Base-by-base conservation (phyloP, 805 yeast species). In the Kazachstania bromeliacearum region DNA sequence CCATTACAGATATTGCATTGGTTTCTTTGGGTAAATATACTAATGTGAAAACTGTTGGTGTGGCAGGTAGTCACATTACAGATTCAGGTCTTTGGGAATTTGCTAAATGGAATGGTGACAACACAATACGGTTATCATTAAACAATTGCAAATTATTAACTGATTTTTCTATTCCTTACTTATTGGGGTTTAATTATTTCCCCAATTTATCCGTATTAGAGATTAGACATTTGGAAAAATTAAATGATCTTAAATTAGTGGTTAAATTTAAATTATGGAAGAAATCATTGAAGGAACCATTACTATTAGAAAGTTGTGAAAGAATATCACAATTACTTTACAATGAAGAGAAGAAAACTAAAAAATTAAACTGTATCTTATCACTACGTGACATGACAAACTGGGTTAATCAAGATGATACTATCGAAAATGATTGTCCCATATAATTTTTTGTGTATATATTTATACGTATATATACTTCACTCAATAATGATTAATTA, bases 1-100 rank as follows among this genome's bases (percentile, higher is more conserved):
- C 71, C 21, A 73, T 88, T 33, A 78, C 94, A 1, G 89, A 84
- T 62, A 64, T 71, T 25, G 75, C 92, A 5, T 55, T 87, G 18
- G 62, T 71, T 10, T 68, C 70, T 10, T 59, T 87, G 19, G 71
- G 77, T 7, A 64, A 65, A 24, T 71, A 72, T 46, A 78, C 85
- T 37, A 54, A 61, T 15, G 66, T 79, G 31, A 65, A 68, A 31
- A 85, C 96, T 0, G 63, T 88, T 30, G 96, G 96, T 0, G 62
- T 85, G 15, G 95, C 96, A 0, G 97, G 97, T 5, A 85, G 95
- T 56, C 66, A 72, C 30, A 70, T 88, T 14, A 74, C 83, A 6
- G 95, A 88, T 60, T 67, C 75, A 29, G 68, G 83, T 4, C 63
- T 88, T 12, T 85, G 95, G 94, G 88, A 81, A 48, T 59, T 88